Base-by-base conservation (phyloP, 164 flowering plant genomes). In the Aristolochia contorta region DNA sequence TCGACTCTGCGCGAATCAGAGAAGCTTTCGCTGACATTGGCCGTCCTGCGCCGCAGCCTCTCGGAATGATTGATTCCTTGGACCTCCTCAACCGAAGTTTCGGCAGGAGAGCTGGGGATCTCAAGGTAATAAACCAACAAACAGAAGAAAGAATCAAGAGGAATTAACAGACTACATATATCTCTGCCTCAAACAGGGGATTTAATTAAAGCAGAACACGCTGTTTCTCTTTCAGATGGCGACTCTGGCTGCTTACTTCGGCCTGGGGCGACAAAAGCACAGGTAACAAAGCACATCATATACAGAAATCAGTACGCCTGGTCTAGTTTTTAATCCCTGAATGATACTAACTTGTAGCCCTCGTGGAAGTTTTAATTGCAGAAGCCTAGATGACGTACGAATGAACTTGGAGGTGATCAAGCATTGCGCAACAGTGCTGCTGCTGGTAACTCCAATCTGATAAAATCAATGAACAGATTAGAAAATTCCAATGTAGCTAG, bases 91-190 rank as follows among this genome's bases (percentile, higher is more conserved):
- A 96, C 14, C 84, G 84, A 61, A 85, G 48, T 50, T 94, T 94
- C 56, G 96, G 99, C 24, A 81, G 93, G 68, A 82, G 99, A 77
- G 99, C 99, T 64, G 99, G 99, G 58, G 72, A 94, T 66, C 89
- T 94, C 91, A 94, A 94, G 91, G 99, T 88, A 72, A n/a, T n/a
- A n/a, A 12, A 59, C 55, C 0, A 30, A 19, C 7, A 60, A 3
- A n/a, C 6, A 16, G 25, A 32, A 30, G 14, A 7, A 41, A 45
- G 16, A 19, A 1, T 2, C 12, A 43, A 10, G 47, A 37, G 43
- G 7, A 37, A 37, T 10, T 37, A 37, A 37, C 30, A 27, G 30
- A 27, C 5, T 27, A 5, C 30, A 27, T 27, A 5, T 5, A 27
- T 27, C 5, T 27, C 30, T 27, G 7, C 43, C 7, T 6, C 43